Percentiles rank a stretch among this genome's conserved stretches.
Conservation (phyloP, 2,329 filamentous ascomycete species). For the Ophiostoma populinum region DNA sequence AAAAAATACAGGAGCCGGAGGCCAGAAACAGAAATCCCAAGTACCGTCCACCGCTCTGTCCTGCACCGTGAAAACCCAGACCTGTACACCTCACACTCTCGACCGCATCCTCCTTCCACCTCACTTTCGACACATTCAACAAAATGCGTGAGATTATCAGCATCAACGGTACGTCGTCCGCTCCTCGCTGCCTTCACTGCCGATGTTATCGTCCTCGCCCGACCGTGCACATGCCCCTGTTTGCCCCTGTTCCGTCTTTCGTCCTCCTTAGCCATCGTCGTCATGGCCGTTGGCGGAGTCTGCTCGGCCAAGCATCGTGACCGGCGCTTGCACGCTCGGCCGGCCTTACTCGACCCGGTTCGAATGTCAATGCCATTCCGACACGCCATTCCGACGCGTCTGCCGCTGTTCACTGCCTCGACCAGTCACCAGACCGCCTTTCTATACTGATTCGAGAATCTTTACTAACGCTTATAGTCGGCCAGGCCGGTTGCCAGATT, state of each 20-base stretch:
- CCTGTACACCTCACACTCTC: conserved; percentile 3
- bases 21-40: conserved; percentile 5
- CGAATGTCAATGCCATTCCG: too few relatives aligned
- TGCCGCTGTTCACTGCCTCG: too few relatives aligned
- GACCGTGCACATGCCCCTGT: neutral
- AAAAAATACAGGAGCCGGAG: conserved; percentile 2
- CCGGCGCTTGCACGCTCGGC: too few relatives aligned
- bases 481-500: conserved; percentile 99
- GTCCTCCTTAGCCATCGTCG: too few relatives aligned
- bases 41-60: conserved; percentile 4
- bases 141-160: conserved; percentile 99
- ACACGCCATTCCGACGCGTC: too few relatives aligned
- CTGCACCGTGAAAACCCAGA: conserved; percentile 5
- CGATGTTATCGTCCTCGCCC: conserved; percentile 9
- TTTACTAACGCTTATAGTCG: conserved; percentile 56
- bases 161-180: conserved; percentile 74
- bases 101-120: neutral
- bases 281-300: too few relatives aligned
- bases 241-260: neutral
- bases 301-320: too few relatives aligned
- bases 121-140: conserved; percentile 20
- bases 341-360: too few relatives aligned
- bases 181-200: conserved; percentile 17
- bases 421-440: conserved; percentile 1
- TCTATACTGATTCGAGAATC: neutral